phyloP scores from a whole-genome alignment of 331 rosid genomes.

The Prunus yedoensis region DNA sequence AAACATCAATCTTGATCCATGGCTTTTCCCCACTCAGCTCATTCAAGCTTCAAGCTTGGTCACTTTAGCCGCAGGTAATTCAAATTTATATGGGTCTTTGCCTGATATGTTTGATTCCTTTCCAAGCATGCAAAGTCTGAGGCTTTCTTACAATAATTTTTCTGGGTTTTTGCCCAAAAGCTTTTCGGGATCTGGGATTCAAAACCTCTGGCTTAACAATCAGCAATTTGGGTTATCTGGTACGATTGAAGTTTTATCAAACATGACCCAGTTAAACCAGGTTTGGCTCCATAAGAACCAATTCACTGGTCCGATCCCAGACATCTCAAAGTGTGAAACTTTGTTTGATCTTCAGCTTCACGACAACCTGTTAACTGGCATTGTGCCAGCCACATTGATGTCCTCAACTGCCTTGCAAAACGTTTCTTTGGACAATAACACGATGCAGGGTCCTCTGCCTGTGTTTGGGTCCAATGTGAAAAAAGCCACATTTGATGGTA shows the following conservation, averaged over 20 bases:
- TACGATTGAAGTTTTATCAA: conserved; percentile 42
- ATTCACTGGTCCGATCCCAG: conserved; percentile 63
- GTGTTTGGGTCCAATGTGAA: conserved; percentile 30
- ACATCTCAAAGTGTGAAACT: conserved; percentile 40
- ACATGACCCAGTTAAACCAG: conserved; percentile 52
- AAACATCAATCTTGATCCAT: conserved; percentile 40
- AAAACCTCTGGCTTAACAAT: conserved; percentile 52
- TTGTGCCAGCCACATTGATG: conserved; percentile 51
- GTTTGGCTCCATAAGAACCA: conserved; percentile 70
- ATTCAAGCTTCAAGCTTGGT: conserved; percentile 46
- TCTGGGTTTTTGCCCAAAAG: conserved; percentile 52
- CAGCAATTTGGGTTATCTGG: conserved; percentile 56
- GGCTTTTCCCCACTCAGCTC: conserved; percentile 65
- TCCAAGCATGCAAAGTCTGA: conserved; percentile 29
- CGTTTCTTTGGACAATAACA: conserved; percentile 55
- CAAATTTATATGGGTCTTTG: conserved; percentile 44
- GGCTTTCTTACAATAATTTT: conserved; percentile 72
- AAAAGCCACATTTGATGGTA: conserved; percentile 22
- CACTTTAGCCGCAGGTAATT: conserved; percentile 31
- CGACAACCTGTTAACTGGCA: conserved; percentile 59
- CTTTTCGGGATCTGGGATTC: conserved; percentile 41
- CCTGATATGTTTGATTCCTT: conserved; percentile 57
- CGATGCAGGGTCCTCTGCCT: conserved; percentile 65
- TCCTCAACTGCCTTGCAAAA: conserved; percentile 39
- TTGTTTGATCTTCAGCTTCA: conserved; percentile 67